Conservation (phyloP, 2,329 filamentous ascomycete species). For the Moelleriella libera region DNA sequence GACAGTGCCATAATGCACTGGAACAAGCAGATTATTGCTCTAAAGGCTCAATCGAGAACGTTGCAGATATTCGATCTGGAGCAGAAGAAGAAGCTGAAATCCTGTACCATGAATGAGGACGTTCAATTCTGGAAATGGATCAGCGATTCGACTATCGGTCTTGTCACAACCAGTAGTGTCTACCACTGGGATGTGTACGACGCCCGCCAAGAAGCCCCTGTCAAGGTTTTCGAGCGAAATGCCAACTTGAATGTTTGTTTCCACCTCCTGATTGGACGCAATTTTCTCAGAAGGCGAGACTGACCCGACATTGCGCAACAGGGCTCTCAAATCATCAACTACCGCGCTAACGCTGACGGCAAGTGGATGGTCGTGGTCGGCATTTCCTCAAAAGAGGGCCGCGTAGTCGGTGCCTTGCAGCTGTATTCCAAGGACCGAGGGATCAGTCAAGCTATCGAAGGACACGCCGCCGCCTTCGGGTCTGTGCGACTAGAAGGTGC, state of each 20-base stretch:
- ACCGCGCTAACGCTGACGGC: slow-evolving; percentile 85
- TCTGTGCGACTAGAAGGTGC: slow-evolving; percentile 81
- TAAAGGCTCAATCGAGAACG: slow-evolving; percentile 87
- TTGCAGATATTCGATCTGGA: slow-evolving; percentile 95
- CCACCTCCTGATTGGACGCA: background rate
- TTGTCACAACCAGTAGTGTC: slow-evolving; percentile 82
- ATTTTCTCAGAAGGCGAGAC: background rate
- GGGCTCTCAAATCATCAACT: slow-evolving; percentile 99
- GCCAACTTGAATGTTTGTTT: slow-evolving; percentile 66
- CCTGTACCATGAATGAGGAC: slow-evolving; percentile 90
- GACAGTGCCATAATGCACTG: slow-evolving; percentile 99
- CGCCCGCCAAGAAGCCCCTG: slow-evolving; percentile 58
- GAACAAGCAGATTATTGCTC: slow-evolving; percentile 86
- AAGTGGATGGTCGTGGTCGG: slow-evolving; percentile 98
- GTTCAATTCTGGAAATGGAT: slow-evolving; percentile 99
- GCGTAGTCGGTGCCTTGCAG: slow-evolving; percentile 93
- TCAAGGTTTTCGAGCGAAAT: slow-evolving; percentile 92
- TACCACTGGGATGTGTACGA: slow-evolving; percentile 99
- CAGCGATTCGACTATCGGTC: slow-evolving; percentile 71
- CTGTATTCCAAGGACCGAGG: slow-evolving; percentile 91
- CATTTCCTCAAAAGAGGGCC: slow-evolving; percentile 84
- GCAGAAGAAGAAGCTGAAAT: slow-evolving; percentile 92
- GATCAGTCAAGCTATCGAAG: slow-evolving; percentile 96
- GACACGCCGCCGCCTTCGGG: slow-evolving; percentile 89
- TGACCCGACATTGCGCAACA: slow-evolving; percentile 19